phyloP scores from a whole-genome alignment of 129 eudicot genomes.

The Logfia minima region DNA sequence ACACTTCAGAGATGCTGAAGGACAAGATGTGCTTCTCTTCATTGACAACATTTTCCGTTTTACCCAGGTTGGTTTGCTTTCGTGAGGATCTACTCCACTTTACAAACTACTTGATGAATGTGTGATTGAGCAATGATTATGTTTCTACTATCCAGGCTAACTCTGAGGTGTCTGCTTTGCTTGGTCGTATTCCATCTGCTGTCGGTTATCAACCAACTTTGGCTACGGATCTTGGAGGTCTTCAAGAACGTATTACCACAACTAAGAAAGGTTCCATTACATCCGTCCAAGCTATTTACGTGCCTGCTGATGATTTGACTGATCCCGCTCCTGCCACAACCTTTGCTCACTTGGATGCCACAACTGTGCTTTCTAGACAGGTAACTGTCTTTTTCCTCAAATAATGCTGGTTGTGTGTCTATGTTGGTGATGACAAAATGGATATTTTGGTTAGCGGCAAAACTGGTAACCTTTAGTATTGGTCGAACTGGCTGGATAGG shows the following conservation, averaged over 20 bases:
- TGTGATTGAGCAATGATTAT: not conserved
- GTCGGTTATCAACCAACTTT: constrained; percentile 95
- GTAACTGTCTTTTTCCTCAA: constrained; percentile 22
- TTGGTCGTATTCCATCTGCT: constrained; percentile 97
- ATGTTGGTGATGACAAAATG: not conserved
- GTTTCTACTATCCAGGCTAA: constrained; percentile 52
- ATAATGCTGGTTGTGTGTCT: not conserved
- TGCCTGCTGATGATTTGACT: constrained; percentile 95
- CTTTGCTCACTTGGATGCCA: constrained; percentile 98
- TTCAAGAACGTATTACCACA: constrained; percentile 96
- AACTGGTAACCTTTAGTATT: no score
- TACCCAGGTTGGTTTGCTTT: constrained; percentile 57
- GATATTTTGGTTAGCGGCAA: not conserved
- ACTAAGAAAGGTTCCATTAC: constrained; percentile 92
- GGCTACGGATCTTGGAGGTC: constrained; percentile 98
- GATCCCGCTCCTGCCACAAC: constrained; percentile 99
- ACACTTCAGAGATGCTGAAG: constrained; percentile 99
- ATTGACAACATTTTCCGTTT: constrained; percentile 99
- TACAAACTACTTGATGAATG: not conserved
- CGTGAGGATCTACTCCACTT: not conserved
- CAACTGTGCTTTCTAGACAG: constrained; percentile 90
- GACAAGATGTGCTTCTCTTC: constrained; percentile 97
- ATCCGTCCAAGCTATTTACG: constrained; percentile 90
- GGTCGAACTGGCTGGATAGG: not conserved
- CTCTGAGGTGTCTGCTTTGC: constrained; percentile 95